These are phyloP conservation scores for Acanthochlamys bracteata DNA, from an alignment of 106 monocot species.

Conservation along the genomic window DNA sequence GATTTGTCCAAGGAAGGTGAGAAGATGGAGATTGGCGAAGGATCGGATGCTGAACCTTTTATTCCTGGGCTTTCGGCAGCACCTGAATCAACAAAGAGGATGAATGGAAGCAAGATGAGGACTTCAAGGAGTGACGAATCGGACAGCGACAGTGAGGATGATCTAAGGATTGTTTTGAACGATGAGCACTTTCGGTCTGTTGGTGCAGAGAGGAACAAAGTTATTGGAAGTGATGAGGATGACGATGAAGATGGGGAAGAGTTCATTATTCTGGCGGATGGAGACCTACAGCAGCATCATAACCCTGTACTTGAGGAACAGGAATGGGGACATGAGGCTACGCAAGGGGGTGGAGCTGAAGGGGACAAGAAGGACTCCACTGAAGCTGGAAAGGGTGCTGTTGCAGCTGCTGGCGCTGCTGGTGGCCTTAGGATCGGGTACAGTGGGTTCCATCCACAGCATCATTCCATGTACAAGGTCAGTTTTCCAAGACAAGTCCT, in stretches of 20 bases:
- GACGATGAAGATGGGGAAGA: constrained; percentile 70
- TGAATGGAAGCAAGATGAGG: constrained; percentile 2
- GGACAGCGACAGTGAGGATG: constrained; percentile 96
- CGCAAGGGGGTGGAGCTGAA: constrained; percentile 28
- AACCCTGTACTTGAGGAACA: constrained; percentile 44
- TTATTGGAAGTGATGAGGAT: constrained; percentile 24
- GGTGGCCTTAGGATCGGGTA: constrained; percentile 31
- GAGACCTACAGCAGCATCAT: constrained; percentile 36
- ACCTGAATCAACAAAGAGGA: not conserved
- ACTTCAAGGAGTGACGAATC: constrained; percentile 49
- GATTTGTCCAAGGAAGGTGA: constrained; percentile 1
- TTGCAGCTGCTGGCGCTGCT: constrained; percentile 14
- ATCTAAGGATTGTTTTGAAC: constrained; percentile 84
- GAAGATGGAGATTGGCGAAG: constrained; percentile 11
- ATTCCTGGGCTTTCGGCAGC: constrained; percentile 53
- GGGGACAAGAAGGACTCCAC: constrained; percentile 59
- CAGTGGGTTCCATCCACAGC: constrained; percentile 59
- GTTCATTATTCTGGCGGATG: constrained; percentile 36
- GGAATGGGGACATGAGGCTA: constrained; percentile 64
- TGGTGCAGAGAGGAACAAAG: constrained; percentile 14
- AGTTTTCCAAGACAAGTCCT: constrained; percentile 23
- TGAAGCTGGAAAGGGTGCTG: constrained; percentile 35
- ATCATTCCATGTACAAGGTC: constrained; percentile 96
- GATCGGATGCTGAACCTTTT: constrained; percentile 20
- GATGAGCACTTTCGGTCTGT: constrained; percentile 24